A percentile compares a stretch with the other conserved stretches of the same genome.
phyloP scores from a whole-genome alignment of 169 alveolate genomes.

The Plasmodium falciparum region DNA sequence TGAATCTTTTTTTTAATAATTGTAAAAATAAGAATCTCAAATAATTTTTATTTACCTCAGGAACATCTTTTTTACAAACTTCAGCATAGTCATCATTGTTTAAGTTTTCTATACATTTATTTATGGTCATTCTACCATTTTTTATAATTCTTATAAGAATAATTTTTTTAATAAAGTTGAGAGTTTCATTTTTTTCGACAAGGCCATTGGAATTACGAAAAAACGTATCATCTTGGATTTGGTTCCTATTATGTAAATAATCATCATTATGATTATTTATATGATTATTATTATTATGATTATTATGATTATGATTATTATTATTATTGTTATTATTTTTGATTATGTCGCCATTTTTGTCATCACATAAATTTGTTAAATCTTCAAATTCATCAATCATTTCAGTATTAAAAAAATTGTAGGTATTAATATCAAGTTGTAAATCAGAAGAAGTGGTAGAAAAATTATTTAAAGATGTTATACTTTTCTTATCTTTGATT shows the following conservation, averaged over 20 bases:
- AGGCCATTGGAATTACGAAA: not conserved
- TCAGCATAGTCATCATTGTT: slow-evolving; percentile 57
- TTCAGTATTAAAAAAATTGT: not conserved
- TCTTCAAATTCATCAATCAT: not conserved
- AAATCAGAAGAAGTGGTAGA: not conserved
- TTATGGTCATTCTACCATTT: slow-evolving; percentile 61
- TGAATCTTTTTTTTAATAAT: slow-evolving; percentile 51
- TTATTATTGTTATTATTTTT: not conserved
- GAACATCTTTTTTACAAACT: slow-evolving; percentile 55
- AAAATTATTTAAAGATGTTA: not conserved
- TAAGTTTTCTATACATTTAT: slow-evolving; percentile 37
- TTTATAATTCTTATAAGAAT: slow-evolving; percentile 58
- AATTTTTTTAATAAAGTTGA: slow-evolving; percentile 48
- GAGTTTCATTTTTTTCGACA: slow-evolving; percentile 1
- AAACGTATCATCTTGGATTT: not conserved
- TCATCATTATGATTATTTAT: not conserved
- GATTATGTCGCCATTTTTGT: not conserved
- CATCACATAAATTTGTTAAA: not conserved
- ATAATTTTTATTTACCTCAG: slow-evolving; percentile 31
- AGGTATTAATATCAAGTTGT: not conserved
- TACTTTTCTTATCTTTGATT: not conserved
- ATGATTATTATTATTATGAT: too few species aligned
- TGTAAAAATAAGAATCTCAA: slow-evolving; percentile 36
- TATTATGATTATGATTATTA: too few species aligned
- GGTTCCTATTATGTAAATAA: not conserved